Conservation (phyloP, 2,329 filamentous ascomycete species). For the Ramichloridium luteum region DNA sequence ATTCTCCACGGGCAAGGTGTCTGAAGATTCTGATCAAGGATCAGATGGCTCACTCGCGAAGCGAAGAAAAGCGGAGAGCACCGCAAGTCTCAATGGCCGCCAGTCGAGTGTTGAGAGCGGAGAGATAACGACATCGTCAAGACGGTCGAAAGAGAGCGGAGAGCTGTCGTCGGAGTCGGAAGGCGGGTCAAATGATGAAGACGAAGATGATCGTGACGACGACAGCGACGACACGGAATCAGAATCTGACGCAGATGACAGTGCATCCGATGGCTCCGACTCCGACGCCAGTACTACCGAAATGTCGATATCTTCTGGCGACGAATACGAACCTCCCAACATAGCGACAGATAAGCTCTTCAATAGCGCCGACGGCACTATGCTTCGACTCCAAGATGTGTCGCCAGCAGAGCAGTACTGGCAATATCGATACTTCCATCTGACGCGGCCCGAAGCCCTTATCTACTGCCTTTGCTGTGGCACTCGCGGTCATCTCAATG, state of each 20-base stretch:
- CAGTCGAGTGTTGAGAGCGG: background rate
- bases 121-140: background rate
- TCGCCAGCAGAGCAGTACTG: conserved; percentile 8
- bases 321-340: background rate
- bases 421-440: conserved; percentile 12
- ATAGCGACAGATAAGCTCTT: background rate
- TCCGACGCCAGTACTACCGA: background rate
- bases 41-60: too few relatives aligned
- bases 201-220: conserved; percentile 1
- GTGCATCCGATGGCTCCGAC: too few relatives aligned
- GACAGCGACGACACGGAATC: conserved; percentile 3
- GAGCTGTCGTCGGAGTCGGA: conserved; percentile 3
- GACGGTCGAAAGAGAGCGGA: conserved; percentile 2
- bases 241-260: conserved; percentile 2
- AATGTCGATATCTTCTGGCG: background rate
- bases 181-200: conserved; percentile 3
- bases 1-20: too few relatives aligned
- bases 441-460: conserved; percentile 5
- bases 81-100: too few relatives aligned
- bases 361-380: conserved; percentile 1
- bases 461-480: conserved; percentile 11
- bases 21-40: too few relatives aligned
- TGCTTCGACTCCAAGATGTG: conserved; percentile 5
- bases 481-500: conserved; percentile 6
- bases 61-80: too few relatives aligned